Conservation (phyloP, 345 rosid species). For the Hibiscus trionum region DNA sequence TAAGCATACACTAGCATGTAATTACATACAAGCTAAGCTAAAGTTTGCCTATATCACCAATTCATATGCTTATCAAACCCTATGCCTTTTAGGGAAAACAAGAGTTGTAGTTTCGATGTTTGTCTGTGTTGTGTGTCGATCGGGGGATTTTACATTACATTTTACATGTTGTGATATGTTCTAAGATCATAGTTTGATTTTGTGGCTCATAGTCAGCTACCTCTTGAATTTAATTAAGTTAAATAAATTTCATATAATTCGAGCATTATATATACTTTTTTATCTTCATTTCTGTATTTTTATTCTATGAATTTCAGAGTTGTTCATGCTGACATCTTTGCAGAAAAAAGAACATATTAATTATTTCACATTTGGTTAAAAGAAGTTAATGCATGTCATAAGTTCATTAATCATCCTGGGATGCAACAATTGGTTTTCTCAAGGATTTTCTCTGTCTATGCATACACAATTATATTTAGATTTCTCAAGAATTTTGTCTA, state of each 20-base stretch:
- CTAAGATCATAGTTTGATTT: too few species aligned
- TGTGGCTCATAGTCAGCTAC: not conserved
- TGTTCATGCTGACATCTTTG: too few species aligned
- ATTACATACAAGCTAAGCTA: not conserved
- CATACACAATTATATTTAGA: too few species aligned
- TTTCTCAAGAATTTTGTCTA: too few species aligned
- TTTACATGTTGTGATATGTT: too few species aligned
- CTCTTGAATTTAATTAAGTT: not conserved
- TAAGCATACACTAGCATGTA: not conserved
- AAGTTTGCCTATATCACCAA: conserved; percentile 23
- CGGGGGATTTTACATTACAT: not conserved
- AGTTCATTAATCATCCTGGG: too few species aligned
- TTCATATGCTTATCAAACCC: not conserved
- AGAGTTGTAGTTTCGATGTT: not conserved
- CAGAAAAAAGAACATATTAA: not conserved
- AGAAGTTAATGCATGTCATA: too few species aligned
- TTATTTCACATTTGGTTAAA: not conserved
- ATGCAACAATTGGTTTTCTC: too few species aligned
- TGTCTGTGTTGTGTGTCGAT: not conserved
- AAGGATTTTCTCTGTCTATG: too few species aligned
- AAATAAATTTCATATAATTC: not conserved
- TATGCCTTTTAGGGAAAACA: not conserved
- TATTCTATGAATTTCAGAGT: too few species aligned
- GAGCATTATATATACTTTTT: not conserved
- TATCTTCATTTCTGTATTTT: not conserved